Evolutionary conservation across 345 rosid genomes (phyloP).

Genomic region (Aethionema arabicum): DNA sequence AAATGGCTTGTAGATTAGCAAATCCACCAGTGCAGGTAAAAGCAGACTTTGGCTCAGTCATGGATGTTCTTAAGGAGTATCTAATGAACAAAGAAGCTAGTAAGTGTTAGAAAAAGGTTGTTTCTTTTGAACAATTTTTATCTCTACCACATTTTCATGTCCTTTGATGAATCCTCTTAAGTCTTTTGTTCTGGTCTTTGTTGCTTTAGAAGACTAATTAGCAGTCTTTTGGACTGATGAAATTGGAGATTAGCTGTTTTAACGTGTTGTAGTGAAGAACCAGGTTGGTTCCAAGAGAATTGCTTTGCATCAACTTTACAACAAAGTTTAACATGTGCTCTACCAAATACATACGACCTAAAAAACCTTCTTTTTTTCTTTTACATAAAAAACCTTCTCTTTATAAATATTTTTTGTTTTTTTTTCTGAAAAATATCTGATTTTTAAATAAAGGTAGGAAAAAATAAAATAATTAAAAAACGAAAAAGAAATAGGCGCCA

Average conservation of each 20-base stretch:
- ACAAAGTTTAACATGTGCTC: too few species aligned
- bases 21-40: constrained; percentile 69
- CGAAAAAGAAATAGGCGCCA: neutral
- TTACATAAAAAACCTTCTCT: too few species aligned
- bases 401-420: too few species aligned
- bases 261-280: neutral
- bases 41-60: constrained; percentile 72
- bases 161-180: neutral
- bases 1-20: constrained; percentile 73
- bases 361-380: too few species aligned
- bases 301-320: too few species aligned
- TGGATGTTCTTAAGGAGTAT: constrained; percentile 66
- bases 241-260: too few species aligned
- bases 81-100: constrained; percentile 21
- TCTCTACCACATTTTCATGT: constrained; percentile 1
- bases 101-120: constrained; percentile 8
- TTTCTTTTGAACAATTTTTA: neutral
- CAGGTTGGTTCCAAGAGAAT: too few species aligned
- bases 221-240: neutral
- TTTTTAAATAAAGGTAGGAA: neutral
- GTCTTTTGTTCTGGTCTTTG: neutral
- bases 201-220: neutral
- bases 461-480: neutral
- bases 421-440: too few species aligned
- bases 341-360: too few species aligned